phyloP scores from a whole-genome alignment of 1,284 basidiomycete genomes.

The Tetrapyrgos nigripes region DNA sequence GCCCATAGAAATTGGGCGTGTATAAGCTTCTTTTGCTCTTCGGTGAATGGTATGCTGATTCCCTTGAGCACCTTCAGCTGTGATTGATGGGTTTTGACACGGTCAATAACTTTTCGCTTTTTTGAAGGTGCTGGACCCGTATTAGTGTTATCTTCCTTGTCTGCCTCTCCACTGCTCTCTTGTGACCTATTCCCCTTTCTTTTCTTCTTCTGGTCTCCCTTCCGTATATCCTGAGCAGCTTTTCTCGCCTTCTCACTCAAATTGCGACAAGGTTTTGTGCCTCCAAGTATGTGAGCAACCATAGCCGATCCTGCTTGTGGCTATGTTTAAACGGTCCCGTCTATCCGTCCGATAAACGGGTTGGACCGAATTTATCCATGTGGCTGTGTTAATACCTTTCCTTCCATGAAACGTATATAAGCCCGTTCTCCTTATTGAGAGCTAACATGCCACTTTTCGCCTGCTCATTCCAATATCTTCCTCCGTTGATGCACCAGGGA shows the following conservation, averaged over 20 bases:
- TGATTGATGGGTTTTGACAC: slow-evolving; percentile 9
- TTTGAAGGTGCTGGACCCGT: background rate
- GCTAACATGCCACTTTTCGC: no score
- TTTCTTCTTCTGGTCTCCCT: background rate
- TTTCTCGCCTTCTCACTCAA: background rate
- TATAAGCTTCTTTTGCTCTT: slow-evolving; percentile 2
- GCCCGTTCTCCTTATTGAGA: no score
- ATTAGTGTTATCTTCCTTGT: background rate
- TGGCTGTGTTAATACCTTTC: no score
- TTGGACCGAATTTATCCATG: no score
- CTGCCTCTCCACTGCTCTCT: background rate
- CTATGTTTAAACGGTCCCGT: no score
- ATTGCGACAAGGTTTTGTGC: background rate
- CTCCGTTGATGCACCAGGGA: no score
- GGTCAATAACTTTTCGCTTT: slow-evolving; percentile 7
- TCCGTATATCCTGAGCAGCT: background rate
- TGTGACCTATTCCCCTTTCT: no score
- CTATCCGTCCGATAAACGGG: no score
- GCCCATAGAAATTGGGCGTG: slow-evolving; percentile 4
- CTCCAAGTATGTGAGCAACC: background rate
- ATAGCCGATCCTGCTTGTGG: no score
- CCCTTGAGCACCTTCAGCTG: slow-evolving; percentile 12
- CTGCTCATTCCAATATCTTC: no score
- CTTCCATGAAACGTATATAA: no score
- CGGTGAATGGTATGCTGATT: slow-evolving; percentile 4